Evolutionary conservation across 129 eudicot genomes (phyloP).

Genomic region (Helichrysum umbraculigerum): DNA sequence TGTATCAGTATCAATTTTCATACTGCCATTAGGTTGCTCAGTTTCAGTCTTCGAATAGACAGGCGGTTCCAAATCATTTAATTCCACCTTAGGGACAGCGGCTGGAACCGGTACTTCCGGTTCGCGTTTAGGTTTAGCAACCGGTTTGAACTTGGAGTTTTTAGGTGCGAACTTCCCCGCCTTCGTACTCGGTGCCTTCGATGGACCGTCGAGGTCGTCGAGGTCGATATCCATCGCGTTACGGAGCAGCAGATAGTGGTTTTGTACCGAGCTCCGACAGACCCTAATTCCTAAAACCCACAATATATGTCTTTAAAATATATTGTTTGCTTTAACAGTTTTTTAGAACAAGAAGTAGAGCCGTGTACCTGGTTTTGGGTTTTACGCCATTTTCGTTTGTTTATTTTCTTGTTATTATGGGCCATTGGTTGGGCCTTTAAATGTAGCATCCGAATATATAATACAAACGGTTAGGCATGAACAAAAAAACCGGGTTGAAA

Average conservation of each 20-base stretch:
- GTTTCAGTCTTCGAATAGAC: not conserved
- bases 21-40: constrained; percentile 25
- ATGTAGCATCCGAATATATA: too few species aligned
- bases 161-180: constrained; percentile 61
- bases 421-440: too few species aligned
- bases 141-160: constrained; percentile 54
- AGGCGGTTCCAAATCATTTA: constrained; percentile 26
- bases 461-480: too few species aligned
- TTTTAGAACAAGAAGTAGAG: too few species aligned
- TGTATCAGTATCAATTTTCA: constrained; percentile 36
- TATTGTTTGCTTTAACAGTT: too few species aligned
- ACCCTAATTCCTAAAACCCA: too few species aligned
- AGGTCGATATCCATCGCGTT: constrained; percentile 60
- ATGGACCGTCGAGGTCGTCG: constrained; percentile 54
- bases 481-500: too few species aligned
- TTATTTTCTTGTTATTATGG: too few species aligned
- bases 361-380: too few species aligned
- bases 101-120: constrained; percentile 36
- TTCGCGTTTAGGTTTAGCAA: constrained; percentile 46
- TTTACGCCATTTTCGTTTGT: too few species aligned
- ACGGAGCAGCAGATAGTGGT: not conserved
- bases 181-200: constrained; percentile 32
- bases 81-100: constrained; percentile 40
- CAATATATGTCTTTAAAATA: too few species aligned
- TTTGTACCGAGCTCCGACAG: not conserved